phyloP scores from a whole-genome alignment of 2,329 filamentous ascomycete species.

The Leptographium lundbergii region DNA sequence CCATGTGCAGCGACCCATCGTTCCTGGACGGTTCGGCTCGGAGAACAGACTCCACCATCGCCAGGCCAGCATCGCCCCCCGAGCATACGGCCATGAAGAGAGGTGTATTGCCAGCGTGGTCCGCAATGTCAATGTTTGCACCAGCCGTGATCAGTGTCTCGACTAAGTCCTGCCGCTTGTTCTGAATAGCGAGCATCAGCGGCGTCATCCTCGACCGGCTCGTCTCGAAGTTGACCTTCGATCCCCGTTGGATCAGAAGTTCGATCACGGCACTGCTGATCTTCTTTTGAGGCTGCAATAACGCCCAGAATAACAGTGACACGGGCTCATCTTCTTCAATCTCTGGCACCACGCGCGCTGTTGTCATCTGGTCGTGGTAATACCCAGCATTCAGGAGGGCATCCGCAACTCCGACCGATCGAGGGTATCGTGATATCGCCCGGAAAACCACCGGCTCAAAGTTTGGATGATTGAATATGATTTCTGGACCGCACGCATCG shows the following conservation, averaged over 20 bases:
- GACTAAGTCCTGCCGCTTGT: constrained; percentile 43
- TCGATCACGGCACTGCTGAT: constrained; percentile 46
- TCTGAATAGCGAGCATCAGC: constrained; percentile 45
- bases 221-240: constrained; percentile 45
- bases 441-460: constrained; percentile 36
- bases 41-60: constrained; percentile 42
- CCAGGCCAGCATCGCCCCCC: constrained; percentile 37
- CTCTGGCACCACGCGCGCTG: constrained; percentile 29
- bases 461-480: constrained; percentile 29
- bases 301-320: constrained; percentile 46
- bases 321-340: constrained; percentile 38
- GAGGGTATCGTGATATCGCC: constrained; percentile 41
- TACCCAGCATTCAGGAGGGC: constrained; percentile 43
- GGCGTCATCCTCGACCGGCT: constrained; percentile 40
- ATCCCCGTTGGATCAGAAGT: constrained; percentile 39
- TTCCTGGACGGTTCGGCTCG: constrained; percentile 44
- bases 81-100: constrained; percentile 46
- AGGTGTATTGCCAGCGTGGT: constrained; percentile 39
- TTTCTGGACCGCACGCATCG: constrained; percentile 34
- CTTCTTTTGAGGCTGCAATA: constrained; percentile 50
- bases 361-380: constrained; percentile 43
- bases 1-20: constrained; percentile 56
- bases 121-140: constrained; percentile 36
- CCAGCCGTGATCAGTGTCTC: constrained; percentile 29
- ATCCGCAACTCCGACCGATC: constrained; percentile 37